Conservation (phyloP, 2,329 filamentous ascomycete genomes). For the Penicillium thymicola region DNA sequence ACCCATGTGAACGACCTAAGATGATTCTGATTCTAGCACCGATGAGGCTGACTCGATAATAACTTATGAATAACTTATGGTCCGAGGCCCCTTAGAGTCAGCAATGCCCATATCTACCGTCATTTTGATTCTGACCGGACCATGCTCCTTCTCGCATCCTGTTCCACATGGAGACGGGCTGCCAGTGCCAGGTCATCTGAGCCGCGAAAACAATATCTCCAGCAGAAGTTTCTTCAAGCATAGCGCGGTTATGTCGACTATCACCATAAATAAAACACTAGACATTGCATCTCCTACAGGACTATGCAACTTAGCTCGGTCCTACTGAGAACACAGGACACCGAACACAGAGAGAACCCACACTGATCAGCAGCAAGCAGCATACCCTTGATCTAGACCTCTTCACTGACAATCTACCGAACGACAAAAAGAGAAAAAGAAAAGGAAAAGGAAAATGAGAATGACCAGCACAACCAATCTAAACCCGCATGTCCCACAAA, state of each 20-base stretch:
- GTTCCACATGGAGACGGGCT: slow-evolving; percentile 11
- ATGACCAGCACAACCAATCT: neutral
- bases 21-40: slow-evolving; percentile 1
- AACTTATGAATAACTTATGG: neutral
- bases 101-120: neutral
- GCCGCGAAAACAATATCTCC: slow-evolving; percentile 7
- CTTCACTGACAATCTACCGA: neutral
- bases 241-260: slow-evolving; percentile 19
- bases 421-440: too few relatives aligned
- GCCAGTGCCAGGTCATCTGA: slow-evolving; percentile 20
- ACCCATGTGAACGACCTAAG: slow-evolving; percentile 16
- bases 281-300: neutral
- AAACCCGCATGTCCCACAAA: slow-evolving; percentile 13
- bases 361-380: neutral
- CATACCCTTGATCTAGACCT: neutral
- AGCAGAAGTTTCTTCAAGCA: neutral
- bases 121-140: neutral
- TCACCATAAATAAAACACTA: neutral
- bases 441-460: neutral
- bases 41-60: slow-evolving; percentile 13
- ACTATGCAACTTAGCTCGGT: neutral
- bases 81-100: neutral
- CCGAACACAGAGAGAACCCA: neutral
- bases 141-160: slow-evolving; percentile 2
- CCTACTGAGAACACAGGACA: slow-evolving; percentile 9